Percentiles rank a stretch among this genome's conserved stretches.
Evolutionary conservation across 129 eudicot genomes (phyloP).

Genomic region (Lactuca sativa): DNA sequence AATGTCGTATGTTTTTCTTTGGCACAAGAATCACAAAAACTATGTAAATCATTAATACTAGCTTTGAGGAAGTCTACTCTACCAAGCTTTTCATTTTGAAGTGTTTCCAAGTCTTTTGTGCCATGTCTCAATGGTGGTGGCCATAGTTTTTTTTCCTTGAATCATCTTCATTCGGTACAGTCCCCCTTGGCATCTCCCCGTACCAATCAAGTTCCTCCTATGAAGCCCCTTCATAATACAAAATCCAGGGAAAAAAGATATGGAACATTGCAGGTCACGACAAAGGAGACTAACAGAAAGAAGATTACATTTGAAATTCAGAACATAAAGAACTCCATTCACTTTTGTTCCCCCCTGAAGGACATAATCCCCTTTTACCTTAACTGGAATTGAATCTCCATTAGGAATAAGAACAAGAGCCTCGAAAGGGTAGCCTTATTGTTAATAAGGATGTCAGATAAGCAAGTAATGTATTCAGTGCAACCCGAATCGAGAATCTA

Average conservation of each 20-base stretch:
- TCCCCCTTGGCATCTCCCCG: too few species aligned
- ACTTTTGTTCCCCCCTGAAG: neutral
- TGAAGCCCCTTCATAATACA: neutral
- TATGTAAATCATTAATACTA: neutral
- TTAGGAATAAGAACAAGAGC: too few species aligned
- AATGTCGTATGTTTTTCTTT: neutral
- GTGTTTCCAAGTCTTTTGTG: neutral
- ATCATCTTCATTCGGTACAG: neutral
- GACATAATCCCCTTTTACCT: neutral
- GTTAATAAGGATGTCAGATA: too few species aligned
- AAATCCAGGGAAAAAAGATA: neutral
- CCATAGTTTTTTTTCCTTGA: neutral
- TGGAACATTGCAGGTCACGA: neutral
- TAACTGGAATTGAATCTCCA: neutral
- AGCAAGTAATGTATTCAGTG: too few species aligned
- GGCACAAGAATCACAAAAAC: conserved; percentile 8
- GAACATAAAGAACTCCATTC: neutral
- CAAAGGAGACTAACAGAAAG: neutral
- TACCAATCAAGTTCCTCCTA: neutral
- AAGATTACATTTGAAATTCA: neutral
- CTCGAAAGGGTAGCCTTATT: too few species aligned
- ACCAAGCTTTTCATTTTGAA: neutral
- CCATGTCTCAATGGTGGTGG: neutral
- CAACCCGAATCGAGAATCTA: too few species aligned
- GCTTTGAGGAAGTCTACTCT: neutral